These are phyloP conservation scores for Globisporangium spinosum DNA, from an alignment of 352 stramenopile genomes.

Conservation along the genomic window DNA sequence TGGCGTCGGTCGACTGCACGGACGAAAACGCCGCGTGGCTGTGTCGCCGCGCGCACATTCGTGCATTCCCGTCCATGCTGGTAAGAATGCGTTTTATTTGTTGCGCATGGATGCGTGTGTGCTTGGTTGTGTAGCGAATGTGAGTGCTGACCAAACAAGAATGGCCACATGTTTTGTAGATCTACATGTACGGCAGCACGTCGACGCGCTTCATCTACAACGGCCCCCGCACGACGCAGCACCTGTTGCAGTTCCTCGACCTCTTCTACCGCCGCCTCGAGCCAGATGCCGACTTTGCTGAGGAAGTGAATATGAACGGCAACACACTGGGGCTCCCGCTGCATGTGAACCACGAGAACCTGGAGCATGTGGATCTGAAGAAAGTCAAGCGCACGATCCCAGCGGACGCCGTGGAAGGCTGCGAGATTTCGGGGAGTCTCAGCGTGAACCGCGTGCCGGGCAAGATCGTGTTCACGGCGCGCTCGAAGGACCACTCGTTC, in stretches of 20 bases:
- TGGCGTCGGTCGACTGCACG: slow-evolving; percentile 81
- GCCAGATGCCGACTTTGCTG: slow-evolving; percentile 73
- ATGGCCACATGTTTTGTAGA: slow-evolving; percentile 23
- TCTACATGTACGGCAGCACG: slow-evolving; percentile 83
- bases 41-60: slow-evolving; percentile 68
- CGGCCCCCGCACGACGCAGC: slow-evolving; percentile 63
- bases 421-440: slow-evolving; percentile 74
- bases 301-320: slow-evolving; percentile 66
- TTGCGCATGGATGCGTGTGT: not conserved
- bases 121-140: not conserved
- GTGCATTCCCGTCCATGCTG: slow-evolving; percentile 81
- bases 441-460: slow-evolving; percentile 77
- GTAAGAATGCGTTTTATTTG: not conserved
- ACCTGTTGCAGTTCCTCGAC: slow-evolving; percentile 79
- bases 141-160: not conserved
- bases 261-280: slow-evolving; percentile 79
- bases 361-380: slow-evolving; percentile 46
- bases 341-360: slow-evolving; percentile 55
- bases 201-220: slow-evolving; percentile 83
- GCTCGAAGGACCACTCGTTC: slow-evolving; percentile 69
- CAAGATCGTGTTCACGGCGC: slow-evolving; percentile 62
- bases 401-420: slow-evolving; percentile 52
- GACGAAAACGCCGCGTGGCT: slow-evolving; percentile 56
- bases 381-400: slow-evolving; percentile 35
- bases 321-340: slow-evolving; percentile 44